Conservation (phyloP, 805 yeast species). For the Suhomyces xylopsoci region DNA sequence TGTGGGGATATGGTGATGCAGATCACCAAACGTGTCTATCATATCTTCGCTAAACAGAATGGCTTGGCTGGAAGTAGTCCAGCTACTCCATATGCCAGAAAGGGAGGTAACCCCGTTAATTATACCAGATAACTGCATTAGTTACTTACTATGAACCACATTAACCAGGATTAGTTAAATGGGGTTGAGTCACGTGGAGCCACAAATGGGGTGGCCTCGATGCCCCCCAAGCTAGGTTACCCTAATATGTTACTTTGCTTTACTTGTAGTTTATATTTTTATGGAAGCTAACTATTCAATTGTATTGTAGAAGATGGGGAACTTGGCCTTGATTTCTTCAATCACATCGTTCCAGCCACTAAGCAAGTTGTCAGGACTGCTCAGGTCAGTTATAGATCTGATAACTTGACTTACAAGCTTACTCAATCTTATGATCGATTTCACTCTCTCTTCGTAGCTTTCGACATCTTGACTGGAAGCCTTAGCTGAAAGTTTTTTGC, state of each 20-base stretch:
- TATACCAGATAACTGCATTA: not conserved
- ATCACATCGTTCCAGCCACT: constrained; percentile 1
- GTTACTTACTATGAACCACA: not conserved
- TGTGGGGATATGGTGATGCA: not conserved
- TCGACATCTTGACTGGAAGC: constrained; percentile 70
- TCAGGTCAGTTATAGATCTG: not conserved
- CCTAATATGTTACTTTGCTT: no score
- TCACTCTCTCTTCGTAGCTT: constrained; percentile 46
- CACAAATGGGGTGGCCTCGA: not conserved
- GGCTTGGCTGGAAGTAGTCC: not conserved
- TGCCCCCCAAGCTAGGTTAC: no score
- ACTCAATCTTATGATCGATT: constrained; percentile 30
- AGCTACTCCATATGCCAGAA: not conserved
- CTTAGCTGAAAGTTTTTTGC: constrained; percentile 51
- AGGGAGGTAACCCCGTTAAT: not conserved
- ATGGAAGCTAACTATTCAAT: not conserved
- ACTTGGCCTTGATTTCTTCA: constrained; percentile 1
- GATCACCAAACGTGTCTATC: not conserved
- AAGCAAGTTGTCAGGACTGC: not conserved
- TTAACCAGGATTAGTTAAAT: not conserved
- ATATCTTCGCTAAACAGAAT: not conserved
- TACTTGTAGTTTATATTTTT: no score
- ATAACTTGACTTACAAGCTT: constrained; percentile 18
- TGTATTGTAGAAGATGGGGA: constrained; percentile 1
- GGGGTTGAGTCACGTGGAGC: not conserved